These are phyloP conservation scores for Backusella macrospora DNA, from an alignment of 192 early-diverging fungal species.

Conservation along the genomic window DNA sequence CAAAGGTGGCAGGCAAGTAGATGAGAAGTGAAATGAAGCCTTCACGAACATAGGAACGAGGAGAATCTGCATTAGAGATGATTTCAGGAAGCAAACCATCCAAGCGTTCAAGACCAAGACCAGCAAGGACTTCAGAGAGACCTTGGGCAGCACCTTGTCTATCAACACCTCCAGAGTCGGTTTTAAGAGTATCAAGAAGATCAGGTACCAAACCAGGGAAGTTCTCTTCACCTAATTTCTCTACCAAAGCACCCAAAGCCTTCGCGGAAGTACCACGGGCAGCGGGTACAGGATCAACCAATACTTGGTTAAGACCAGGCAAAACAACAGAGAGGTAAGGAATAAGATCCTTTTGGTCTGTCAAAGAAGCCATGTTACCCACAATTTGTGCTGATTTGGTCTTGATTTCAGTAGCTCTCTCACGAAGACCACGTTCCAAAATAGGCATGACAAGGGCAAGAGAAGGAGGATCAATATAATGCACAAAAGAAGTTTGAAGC, in stretches of 20 bases:
- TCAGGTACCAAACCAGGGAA: constrained; percentile 94
- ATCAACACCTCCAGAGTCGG: constrained; percentile 89
- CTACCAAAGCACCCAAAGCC: constrained; percentile 90
- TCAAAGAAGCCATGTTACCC: constrained; percentile 96
- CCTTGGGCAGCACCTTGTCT: constrained; percentile 97
- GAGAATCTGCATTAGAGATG: constrained; percentile 71
- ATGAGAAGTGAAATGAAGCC: constrained; percentile 96
- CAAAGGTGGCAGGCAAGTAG: constrained; percentile 95
- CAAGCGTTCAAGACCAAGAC: constrained; percentile 82
- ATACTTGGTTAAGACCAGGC: constrained; percentile 87
- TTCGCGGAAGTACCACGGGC: constrained; percentile 92
- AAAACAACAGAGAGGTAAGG: constrained; percentile 84
- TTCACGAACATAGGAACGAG: constrained; percentile 85
- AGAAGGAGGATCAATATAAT: constrained; percentile 98
- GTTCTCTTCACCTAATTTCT: constrained; percentile 88
- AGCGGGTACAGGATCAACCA: constrained; percentile 96
- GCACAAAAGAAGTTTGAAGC: constrained; percentile 93
- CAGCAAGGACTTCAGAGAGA: constrained; percentile 89
- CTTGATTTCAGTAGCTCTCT: constrained; percentile 88
- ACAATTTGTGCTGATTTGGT: constrained; percentile 97
- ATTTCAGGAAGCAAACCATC: constrained; percentile 91
- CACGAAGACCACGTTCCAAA: constrained; percentile 87
- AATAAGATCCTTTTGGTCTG: constrained; percentile 89
- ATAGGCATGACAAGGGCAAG: constrained; percentile 96
- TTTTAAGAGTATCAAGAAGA: constrained; percentile 83